Evolutionary conservation across 257 asterid genomes (phyloP).

Genomic region (Linderniella brevidens): DNA sequence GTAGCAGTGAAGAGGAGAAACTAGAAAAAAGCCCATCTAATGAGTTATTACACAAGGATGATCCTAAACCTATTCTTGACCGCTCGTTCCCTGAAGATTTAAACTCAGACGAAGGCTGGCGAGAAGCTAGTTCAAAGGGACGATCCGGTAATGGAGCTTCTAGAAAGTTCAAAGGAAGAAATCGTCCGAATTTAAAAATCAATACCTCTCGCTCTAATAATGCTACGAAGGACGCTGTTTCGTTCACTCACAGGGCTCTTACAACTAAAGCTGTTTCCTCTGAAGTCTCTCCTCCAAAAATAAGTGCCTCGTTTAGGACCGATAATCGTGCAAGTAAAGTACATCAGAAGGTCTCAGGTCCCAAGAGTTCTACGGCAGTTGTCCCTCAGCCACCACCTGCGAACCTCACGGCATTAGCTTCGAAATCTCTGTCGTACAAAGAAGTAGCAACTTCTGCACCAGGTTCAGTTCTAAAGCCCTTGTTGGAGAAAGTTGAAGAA

Average conservation of each 20-base stretch:
- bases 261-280: constrained; percentile 21
- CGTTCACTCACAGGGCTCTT: constrained; percentile 37
- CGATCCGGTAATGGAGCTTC: constrained; percentile 43
- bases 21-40: constrained; percentile 16
- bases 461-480: constrained; percentile 95
- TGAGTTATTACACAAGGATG: constrained; percentile 14
- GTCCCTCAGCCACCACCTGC: constrained; percentile 31
- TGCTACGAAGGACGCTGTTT: constrained; percentile 28
- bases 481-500: constrained; percentile 72
- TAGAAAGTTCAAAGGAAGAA: constrained; percentile 45
- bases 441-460: constrained; percentile 94
- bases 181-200: constrained; percentile 56
- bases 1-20: constrained; percentile 24
- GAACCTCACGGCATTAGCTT: constrained; percentile 52
- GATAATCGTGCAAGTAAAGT: constrained; percentile 15
- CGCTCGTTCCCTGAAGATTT: constrained; percentile 25
- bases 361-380: constrained; percentile 23
- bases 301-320: constrained; percentile 18
- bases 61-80: constrained; percentile 10
- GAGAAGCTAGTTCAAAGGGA: constrained; percentile 76
- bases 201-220: constrained; percentile 25
- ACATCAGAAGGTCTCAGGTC: constrained; percentile 23
- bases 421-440: constrained; percentile 81
- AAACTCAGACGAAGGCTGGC: constrained; percentile 87
- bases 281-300: constrained; percentile 31